Evolutionary conservation across 2,329 filamentous ascomycete genomes (phyloP), one percentile per base, ranked within the genome.

Genomic region (Fusarium bulbicola): DNA sequence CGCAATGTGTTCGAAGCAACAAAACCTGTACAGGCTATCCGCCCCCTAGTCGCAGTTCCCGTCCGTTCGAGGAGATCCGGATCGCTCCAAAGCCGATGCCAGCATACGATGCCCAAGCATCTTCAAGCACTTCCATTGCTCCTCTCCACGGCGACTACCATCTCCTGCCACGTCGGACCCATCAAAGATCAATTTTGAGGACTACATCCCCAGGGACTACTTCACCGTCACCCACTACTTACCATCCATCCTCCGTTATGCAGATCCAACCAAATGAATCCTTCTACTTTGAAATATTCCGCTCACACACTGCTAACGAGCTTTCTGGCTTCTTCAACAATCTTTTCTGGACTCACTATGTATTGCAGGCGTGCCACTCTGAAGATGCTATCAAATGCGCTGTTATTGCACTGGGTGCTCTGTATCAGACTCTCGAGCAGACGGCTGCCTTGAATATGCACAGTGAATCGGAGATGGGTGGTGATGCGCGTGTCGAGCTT

Each of bases 251-350:
- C 18, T 37, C 64, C 26, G 81, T 79, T 28, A 80, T 90, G n/a
- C 81, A 85, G 13, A 85, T 91, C 36, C 81, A 83, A 59, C 81
- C 84, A 10, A 82, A 84, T 53, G 90, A 92, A 68, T 85, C 83
- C 24, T 85, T 86, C 54, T 92, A 92, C 74, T 92, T 92, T 75
- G 86, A 90, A 63, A 81, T 91, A 18, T 92, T 92, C 74, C 86
- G 87, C 46, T 83, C 86, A 32, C 88, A 89, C 47, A 92, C 91
- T 1, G 88, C 90, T 4, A 87, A 82, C 52, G 89, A 91, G 75
- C 82, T 92, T 12, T 91, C 90, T 0, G 90, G 91, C 18, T 92
- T 90, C 77, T 92, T 92, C 68, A 89, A 92, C 76, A 88, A 86
- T 26, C 84, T 86, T 4, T 92, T 92, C 76, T 93, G 91, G 91